Conservation (phyloP, 768 basidiomycete species). For the Cystofilobasidium ferigula region DNA sequence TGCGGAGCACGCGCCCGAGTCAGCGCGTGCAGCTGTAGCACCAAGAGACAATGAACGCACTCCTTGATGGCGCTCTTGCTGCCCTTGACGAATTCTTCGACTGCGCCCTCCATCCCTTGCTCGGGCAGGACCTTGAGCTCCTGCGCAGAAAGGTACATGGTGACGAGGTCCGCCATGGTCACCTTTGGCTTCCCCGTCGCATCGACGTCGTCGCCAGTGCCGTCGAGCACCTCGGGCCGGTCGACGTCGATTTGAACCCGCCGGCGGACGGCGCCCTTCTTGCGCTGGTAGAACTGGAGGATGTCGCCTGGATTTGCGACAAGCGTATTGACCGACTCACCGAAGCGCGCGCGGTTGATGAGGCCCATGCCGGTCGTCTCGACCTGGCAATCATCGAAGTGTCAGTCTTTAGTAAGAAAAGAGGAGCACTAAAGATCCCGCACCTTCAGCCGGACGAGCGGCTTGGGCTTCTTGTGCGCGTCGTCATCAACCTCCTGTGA, state of each 20-base stretch:
- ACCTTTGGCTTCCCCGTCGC: conserved; percentile 53
- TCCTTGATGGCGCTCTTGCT: conserved; percentile 80
- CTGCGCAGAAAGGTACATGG: conserved; percentile 83
- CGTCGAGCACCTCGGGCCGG: conserved; percentile 65
- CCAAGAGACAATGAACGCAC: conserved; percentile 44
- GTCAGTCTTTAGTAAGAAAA: not conserved
- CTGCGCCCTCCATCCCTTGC: conserved; percentile 82
- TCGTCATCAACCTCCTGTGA: conserved; percentile 3
- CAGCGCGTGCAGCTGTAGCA: not conserved
- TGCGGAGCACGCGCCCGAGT: not conserved
- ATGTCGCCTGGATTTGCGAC: conserved; percentile 93
- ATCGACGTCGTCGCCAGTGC: conserved; percentile 54
- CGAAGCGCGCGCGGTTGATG: conserved; percentile 92
- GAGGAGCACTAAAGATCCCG: not conserved
- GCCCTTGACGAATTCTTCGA: conserved; percentile 92
- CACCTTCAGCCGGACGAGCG: conserved; percentile 23
- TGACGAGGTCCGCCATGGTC: conserved; percentile 76
- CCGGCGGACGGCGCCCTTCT: conserved; percentile 46
- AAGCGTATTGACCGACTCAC: conserved; percentile 80
- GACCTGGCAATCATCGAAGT: conserved; percentile 44
- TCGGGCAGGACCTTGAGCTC: conserved; percentile 85
- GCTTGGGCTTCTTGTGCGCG: conserved; percentile 6
- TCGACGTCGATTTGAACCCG: conserved; percentile 55
- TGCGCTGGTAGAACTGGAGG: conserved; percentile 76
- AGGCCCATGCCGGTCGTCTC: conserved; percentile 87